Evolutionary conservation across 441 rosid genomes (phyloP), one percentile per base, ranked within the genome.

Genomic region (Codiaeum variegatum): DNA sequence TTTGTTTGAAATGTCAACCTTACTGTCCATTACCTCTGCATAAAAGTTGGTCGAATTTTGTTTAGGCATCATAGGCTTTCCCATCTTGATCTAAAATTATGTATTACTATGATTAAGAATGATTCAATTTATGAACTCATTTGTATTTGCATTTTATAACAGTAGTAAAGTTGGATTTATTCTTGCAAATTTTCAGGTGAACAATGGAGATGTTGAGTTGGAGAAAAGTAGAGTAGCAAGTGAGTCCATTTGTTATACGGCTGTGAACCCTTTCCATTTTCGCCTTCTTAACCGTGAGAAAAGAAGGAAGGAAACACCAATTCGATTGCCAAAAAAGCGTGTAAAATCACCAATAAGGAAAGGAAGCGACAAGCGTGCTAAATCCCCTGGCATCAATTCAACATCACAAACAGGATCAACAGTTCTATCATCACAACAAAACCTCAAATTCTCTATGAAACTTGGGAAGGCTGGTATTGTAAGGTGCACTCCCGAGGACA

Each of bases 181-280:
- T 58, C 21, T 64, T 77, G 29, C 28, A 21, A 0, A 29, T 29
- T 75, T 64, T 66, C 88, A 94, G 98, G 97, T 92, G 77, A 94
- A 94, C 82, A 91, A 91, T 78, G 90, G 90, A 80, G 97, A 91
- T 52, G 87, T 94, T 67, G 83, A 80, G 70, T 80, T 94, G 73
- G 91, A 89, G 47, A 84, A 78, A 79, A 77, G 81, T 61, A 88
- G 81, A 40, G 73, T 24, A 32, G 59, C 12, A 26, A 71, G 72
- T 0, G 75, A 81, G 60, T 76, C 92, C 21, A 34, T 80, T 58
- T 94, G 98, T 80, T 89, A 84, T 67, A 82, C 97, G 11, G 88
- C 88, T 24, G 79, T 34, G 60, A 89, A 87, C 67, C 96, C 98
- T 31, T 94, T 94, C 78, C 81, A 78, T 49, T 72, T 94, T 38